Conservation (phyloP, 495 filamentous ascomycete species). For the Amniculicola lignicola region DNA sequence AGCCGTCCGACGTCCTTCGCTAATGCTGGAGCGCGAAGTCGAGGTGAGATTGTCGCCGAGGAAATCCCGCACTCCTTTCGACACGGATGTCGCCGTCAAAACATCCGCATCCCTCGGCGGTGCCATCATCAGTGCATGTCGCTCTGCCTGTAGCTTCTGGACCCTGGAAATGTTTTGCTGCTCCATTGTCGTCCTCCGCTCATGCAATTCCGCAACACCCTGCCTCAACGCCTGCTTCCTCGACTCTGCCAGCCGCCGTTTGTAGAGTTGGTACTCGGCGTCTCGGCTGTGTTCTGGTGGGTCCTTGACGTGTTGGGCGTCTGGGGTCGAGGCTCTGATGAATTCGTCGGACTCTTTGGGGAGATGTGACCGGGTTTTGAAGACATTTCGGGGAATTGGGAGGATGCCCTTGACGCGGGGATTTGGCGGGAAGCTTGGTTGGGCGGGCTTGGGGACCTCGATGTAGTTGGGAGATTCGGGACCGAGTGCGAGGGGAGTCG, state of each 20-base stretch:
- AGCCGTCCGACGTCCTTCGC: constrained; percentile 44
- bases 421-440: constrained; percentile 45
- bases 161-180: constrained; percentile 37
- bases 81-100: constrained; percentile 52
- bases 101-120: constrained; percentile 60
- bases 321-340: constrained; percentile 45
- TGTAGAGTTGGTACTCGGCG: constrained; percentile 59
- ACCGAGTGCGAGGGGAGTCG: constrained; percentile 39
- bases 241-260: constrained; percentile 56
- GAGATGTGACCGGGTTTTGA: constrained; percentile 46
- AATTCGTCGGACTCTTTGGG: constrained; percentile 57
- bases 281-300: constrained; percentile 8
- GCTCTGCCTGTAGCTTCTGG: constrained; percentile 41
- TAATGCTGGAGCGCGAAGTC: constrained; percentile 50
- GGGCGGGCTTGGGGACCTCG: constrained; percentile 61
- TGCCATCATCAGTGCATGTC: constrained; percentile 48
- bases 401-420: constrained; percentile 65
- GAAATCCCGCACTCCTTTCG: constrained; percentile 32
- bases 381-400: constrained; percentile 65
- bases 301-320: constrained; percentile 16
- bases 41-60: constrained; percentile 43
- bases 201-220: constrained; percentile 56
- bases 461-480: constrained; percentile 75
- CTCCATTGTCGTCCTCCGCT: constrained; percentile 53
- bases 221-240: constrained; percentile 63